Conservation (phyloP, 129 eudicot genomes). For the Chrysanthemum lavandulifolium region DNA sequence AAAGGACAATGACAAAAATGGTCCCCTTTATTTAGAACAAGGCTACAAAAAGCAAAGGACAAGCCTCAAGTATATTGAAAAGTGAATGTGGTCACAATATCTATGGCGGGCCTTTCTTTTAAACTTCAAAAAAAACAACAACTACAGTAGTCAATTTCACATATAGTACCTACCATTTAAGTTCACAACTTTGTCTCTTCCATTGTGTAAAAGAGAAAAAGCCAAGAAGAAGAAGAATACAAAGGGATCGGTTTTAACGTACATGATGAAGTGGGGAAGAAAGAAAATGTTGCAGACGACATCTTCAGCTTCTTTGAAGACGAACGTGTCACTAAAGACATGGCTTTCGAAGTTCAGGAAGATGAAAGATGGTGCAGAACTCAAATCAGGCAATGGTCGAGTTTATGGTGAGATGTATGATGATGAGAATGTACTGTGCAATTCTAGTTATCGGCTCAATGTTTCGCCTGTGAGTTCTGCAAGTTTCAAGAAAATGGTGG, state of each 20-base stretch:
- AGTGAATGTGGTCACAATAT: constrained; percentile 72
- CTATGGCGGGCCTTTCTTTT: constrained; percentile 89
- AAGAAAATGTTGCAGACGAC: constrained; percentile 24
- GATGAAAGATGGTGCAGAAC: constrained; percentile 23
- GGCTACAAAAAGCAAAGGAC: constrained; percentile 43
- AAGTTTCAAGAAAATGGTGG: constrained; percentile 26
- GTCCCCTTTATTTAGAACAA: constrained; percentile 43
- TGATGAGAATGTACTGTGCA: constrained; percentile 23
- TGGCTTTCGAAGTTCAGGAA: constrained; percentile 55
- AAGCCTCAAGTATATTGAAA: constrained; percentile 45
- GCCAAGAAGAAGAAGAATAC: not conserved
- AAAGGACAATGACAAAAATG: constrained; percentile 30
- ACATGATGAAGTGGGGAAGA: constrained; percentile 31
- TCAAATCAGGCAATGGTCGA: not conserved
- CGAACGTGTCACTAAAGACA: constrained; percentile 44
- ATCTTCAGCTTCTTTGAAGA: constrained; percentile 35
- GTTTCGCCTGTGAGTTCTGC: constrained; percentile 24
- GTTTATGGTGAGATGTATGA: constrained; percentile 15
- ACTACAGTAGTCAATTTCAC: constrained; percentile 32
- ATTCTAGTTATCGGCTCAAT: constrained; percentile 34
- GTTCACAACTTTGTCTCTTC: constrained; percentile 23
- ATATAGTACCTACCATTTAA: constrained; percentile 26
- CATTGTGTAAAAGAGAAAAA: not conserved
- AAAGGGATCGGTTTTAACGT: not conserved
- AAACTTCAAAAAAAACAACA: constrained; percentile 41